These are phyloP conservation scores for Didymella lethalis DNA, from an alignment of 2,329 filamentous ascomycete species.

Conservation along the genomic window DNA sequence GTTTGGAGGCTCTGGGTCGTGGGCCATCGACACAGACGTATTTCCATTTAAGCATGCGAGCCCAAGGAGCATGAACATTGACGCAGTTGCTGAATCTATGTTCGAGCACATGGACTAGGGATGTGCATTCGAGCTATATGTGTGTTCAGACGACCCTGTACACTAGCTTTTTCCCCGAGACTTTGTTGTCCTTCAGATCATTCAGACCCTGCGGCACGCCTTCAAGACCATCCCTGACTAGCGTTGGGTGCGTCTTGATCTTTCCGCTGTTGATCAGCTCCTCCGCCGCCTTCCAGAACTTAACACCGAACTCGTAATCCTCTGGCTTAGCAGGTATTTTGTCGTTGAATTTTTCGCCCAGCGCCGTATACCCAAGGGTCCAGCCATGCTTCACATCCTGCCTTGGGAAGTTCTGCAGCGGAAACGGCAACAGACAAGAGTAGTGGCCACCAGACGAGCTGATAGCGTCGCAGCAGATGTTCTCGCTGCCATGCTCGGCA, in stretches of 20 bases:
- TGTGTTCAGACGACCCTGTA: slow-evolving; percentile 31
- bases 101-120: background rate
- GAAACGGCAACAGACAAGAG: slow-evolving; percentile 26
- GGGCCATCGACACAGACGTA: background rate
- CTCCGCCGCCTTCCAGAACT: slow-evolving; percentile 36
- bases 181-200: slow-evolving; percentile 44
- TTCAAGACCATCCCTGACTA: slow-evolving; percentile 42
- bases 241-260: slow-evolving; percentile 44
- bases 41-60: too few relatives aligned
- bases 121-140: background rate
- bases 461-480: slow-evolving; percentile 33
- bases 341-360: slow-evolving; percentile 51
- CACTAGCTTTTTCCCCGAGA: slow-evolving; percentile 48
- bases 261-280: slow-evolving; percentile 40
- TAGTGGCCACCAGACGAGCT: slow-evolving; percentile 34
- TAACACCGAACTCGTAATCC: slow-evolving; percentile 41
- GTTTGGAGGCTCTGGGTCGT: background rate
- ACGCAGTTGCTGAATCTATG: background rate
- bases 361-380: slow-evolving; percentile 55
- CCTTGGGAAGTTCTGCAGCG: slow-evolving; percentile 49
- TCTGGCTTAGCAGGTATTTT: slow-evolving; percentile 38
- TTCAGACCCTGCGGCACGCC: slow-evolving; percentile 42
- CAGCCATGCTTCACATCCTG: slow-evolving; percentile 54
- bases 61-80: background rate
- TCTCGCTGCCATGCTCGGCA: slow-evolving; percentile 28